Conservation (phyloP, 164 flowering plant species). For the Santalum album region DNA sequence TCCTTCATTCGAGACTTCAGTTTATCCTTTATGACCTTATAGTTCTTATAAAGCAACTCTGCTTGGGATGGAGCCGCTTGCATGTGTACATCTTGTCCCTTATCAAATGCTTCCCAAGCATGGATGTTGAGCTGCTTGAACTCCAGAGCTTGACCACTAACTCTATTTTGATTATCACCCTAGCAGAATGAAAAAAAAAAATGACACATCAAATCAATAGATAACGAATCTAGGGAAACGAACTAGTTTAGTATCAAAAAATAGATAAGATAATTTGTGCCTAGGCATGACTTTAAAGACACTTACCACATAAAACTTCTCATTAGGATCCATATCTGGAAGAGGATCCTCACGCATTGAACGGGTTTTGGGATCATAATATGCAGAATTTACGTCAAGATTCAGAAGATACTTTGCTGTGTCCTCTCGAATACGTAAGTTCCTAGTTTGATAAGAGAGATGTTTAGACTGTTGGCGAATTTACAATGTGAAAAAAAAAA, state of each 20-base stretch:
- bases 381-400: conserved; percentile 3
- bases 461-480: no score
- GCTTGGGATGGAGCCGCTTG: conserved; percentile 6
- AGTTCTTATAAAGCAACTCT: conserved; percentile 4
- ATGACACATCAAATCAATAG: no score
- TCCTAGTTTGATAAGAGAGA: not conserved
- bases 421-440: conserved; percentile 3
- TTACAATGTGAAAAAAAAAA: not conserved
- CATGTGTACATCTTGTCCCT: conserved; percentile 7
- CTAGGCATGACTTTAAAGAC: not conserved
- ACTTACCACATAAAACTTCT: conserved; percentile 2
- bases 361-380: conserved; percentile 4
- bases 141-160: conserved; percentile 4
- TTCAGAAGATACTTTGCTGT: conserved; percentile 4
- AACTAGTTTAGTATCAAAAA: no score
- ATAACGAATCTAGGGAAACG: no score
- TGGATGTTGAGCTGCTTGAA: conserved; percentile 4
- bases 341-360: conserved; percentile 5
- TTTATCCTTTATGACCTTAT: conserved; percentile 6
- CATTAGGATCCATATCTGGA: conserved; percentile 5
- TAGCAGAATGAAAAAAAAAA: not conserved
- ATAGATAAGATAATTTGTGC: no score
- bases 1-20: conserved; percentile 1
- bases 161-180: conserved; percentile 5
- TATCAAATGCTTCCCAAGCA: conserved; percentile 4